Conservation (phyloP, 2,329 filamentous ascomycete species). For the Xylariaceae sp. region DNA sequence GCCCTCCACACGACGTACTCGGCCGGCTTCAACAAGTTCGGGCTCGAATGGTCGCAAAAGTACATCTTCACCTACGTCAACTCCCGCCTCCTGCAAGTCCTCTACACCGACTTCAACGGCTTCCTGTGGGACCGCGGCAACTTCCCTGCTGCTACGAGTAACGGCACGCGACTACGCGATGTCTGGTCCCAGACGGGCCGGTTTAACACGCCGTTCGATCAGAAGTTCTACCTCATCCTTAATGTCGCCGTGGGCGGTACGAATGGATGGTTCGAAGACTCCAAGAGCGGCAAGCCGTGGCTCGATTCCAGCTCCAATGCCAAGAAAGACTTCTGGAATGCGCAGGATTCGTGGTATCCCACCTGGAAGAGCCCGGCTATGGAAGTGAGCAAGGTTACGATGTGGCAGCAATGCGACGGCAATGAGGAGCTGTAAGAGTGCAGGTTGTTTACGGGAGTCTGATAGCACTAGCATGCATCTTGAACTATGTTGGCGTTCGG, state of each 20-base stretch:
- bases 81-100: slow-evolving; percentile 70
- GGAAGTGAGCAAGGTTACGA: slow-evolving; percentile 64
- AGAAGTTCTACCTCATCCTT: slow-evolving; percentile 69
- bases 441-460: not conserved
- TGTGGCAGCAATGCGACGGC: slow-evolving; percentile 65
- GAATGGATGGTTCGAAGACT: slow-evolving; percentile 80
- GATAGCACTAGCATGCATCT: not conserved
- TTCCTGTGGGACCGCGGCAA: slow-evolving; percentile 63
- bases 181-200: slow-evolving; percentile 59
- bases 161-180: slow-evolving; percentile 60
- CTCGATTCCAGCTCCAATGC: slow-evolving; percentile 62
- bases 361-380: slow-evolving; percentile 67
- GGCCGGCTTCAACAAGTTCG: slow-evolving; percentile 66
- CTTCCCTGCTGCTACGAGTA: slow-evolving; percentile 59
- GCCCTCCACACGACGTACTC: slow-evolving; percentile 72
- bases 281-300: slow-evolving; percentile 70
- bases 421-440: slow-evolving; percentile 45
- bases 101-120: slow-evolving; percentile 69
- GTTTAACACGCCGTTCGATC: slow-evolving; percentile 66
- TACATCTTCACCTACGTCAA: slow-evolving; percentile 86
- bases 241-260: slow-evolving; percentile 72
- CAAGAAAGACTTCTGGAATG: slow-evolving; percentile 71
- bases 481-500: not conserved
- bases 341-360: slow-evolving; percentile 58
- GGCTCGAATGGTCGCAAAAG: slow-evolving; percentile 81